Evolutionary conservation across 345 rosid genomes (phyloP), one percentile per base, ranked within the genome.

Genomic region (Gossypium herbaceum): DNA sequence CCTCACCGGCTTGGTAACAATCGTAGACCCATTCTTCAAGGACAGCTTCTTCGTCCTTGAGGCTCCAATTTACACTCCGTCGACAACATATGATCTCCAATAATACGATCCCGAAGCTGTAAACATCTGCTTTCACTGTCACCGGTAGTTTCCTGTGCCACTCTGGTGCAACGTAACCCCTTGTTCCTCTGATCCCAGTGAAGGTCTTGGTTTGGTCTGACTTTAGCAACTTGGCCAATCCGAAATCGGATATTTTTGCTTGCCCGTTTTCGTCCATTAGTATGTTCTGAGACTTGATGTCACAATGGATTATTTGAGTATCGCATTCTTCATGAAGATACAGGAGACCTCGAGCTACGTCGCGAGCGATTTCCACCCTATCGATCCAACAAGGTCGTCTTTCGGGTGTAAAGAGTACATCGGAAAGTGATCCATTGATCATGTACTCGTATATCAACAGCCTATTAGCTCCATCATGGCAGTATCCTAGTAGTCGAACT

Each of bases 161-260:
- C 58, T 78, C 83, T 2, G 84, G 82, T 7, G 83, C 86, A 2
- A 82, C 72, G 12, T 85, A 85, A 17, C 86, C 88, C 22, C 77
- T 75, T 0, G 84, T 85, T 17, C 86, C 88, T 74, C 85, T 71
- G 4, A 79, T 59, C 3, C 65, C 48, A 0, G 85, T 79, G 29
- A 79, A 63, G 27, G 77, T 70, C 11, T 70, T 75, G 9, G 80
- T 73, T 73, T 82, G 78, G 25, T 82, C 80, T 1, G 73, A 78
- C 73, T 29, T 58, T 43, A 82, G 13, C 22, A 79, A 17, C 66
- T 82, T 82, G 15, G 81, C 79, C 17, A 81, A 51, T 11, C 84
- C 82, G 12, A 82, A 82, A 63, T 82, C 82, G 0, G 82, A 68
- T 6, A 82, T 72, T 72, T 82, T 82, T 0, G 75, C 78, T 12